A percentile compares a stretch with the other conserved stretches of the same genome.
phyloP scores from a whole-genome alignment of 495 filamentous ascomycete species.

The Parachaetomium inaequale region DNA sequence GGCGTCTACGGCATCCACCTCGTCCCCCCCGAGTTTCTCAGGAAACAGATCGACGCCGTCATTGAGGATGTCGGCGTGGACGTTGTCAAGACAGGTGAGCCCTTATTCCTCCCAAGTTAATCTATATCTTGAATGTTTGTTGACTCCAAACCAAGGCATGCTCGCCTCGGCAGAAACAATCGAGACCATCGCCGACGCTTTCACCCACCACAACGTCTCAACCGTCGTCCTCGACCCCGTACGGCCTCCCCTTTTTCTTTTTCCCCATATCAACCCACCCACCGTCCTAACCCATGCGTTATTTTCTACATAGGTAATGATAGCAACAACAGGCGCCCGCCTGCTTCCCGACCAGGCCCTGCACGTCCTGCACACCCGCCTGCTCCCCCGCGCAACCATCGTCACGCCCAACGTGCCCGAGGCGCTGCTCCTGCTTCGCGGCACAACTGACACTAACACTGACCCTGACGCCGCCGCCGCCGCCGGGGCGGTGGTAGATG shows the following conservation, averaged over 20 bases:
- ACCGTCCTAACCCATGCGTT: neutral
- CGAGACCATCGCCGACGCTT: slow-evolving; percentile 64
- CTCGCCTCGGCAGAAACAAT: slow-evolving; percentile 76
- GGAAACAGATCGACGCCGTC: slow-evolving; percentile 78
- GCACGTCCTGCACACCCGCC: slow-evolving; percentile 53
- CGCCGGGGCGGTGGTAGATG: slow-evolving; percentile 42
- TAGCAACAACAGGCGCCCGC: slow-evolving; percentile 78
- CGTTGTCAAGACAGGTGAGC: slow-evolving; percentile 83
- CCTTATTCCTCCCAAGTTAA: slow-evolving; percentile 4
- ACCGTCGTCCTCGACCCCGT: slow-evolving; percentile 80
- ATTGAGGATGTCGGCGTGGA: slow-evolving; percentile 81
- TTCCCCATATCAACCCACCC: neutral
- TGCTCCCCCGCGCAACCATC: slow-evolving; percentile 76
- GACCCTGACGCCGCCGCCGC: too few species aligned
- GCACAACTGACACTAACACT: too few species aligned
- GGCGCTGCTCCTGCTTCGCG: slow-evolving; percentile 67
- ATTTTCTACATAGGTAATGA: slow-evolving; percentile 66
- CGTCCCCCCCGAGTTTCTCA: slow-evolving; percentile 72
- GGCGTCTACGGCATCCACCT: slow-evolving; percentile 80
- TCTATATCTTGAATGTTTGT: neutral
- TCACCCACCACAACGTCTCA: slow-evolving; percentile 58
- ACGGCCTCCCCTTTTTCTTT: slow-evolving; percentile 23
- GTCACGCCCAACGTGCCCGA: slow-evolving; percentile 93
- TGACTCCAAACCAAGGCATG: slow-evolving; percentile 62
- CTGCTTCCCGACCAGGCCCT: slow-evolving; percentile 71